These are phyloP conservation scores for Cercospora citrullina DNA, from an alignment of 2,329 filamentous ascomycete genomes.

Conservation along the genomic window DNA sequence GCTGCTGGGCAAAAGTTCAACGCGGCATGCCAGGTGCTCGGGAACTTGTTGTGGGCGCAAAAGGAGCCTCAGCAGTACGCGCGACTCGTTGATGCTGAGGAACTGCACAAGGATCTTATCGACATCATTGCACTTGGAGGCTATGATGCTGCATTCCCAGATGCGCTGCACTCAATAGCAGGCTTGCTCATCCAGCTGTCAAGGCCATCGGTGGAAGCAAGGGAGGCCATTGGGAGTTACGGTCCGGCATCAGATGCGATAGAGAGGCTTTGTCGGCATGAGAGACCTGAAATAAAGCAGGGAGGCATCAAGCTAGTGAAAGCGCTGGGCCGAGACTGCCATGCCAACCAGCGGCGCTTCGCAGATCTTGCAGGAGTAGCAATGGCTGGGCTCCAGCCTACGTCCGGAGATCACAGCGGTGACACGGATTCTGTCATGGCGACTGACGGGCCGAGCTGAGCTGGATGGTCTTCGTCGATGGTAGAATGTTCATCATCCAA, in stretches of 20 bases:
- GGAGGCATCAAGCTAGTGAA: constrained; percentile 33
- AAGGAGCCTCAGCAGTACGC: constrained; percentile 14
- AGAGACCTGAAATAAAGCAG: constrained; percentile 32
- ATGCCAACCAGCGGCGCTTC: constrained; percentile 32
- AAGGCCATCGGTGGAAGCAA: constrained; percentile 27
- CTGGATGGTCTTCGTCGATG: not conserved
- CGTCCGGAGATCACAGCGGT: not conserved
- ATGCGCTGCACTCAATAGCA: constrained; percentile 33
- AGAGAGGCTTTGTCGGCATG: constrained; percentile 29
- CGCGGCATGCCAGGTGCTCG: constrained; percentile 35
- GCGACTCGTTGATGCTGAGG: constrained; percentile 14
- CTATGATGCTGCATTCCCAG: constrained; percentile 20
- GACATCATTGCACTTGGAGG: constrained; percentile 13
- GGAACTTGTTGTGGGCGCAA: constrained; percentile 32
- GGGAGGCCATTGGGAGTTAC: constrained; percentile 29
- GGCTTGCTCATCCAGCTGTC: constrained; percentile 35
- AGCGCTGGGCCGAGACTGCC: constrained; percentile 33
- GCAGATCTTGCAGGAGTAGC: constrained; percentile 26
- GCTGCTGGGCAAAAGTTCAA: constrained; percentile 11
- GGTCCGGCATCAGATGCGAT: constrained; percentile 22
- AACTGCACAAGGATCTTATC: constrained; percentile 22
- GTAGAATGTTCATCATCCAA: constrained; percentile 24
- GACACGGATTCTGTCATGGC: constrained; percentile 7
- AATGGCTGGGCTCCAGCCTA: constrained; percentile 16
- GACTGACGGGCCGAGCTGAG: constrained; percentile 16